Evolutionary conservation across 257 asterid genomes (phyloP), one percentile per base, ranked within the genome.

Genomic region (Solanum chmielewskii): DNA sequence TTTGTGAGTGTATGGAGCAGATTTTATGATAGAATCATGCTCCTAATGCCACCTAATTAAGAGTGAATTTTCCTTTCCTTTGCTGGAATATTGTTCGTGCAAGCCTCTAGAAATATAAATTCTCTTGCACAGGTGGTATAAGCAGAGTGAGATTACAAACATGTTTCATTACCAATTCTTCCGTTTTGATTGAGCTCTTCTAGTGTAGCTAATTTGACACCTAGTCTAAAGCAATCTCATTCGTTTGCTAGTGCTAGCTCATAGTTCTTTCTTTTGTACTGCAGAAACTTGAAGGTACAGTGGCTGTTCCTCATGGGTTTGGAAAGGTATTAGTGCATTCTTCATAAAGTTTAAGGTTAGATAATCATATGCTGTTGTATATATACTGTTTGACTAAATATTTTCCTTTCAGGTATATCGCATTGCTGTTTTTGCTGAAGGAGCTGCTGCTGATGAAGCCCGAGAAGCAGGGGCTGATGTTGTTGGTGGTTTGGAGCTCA

Each of bases 361-460:
- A 37, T 14, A 75, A 56, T 82, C 82, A 80, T 83, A 45, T 87
- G 80, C 88, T 87, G 87, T 86, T 75, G 9, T 76, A 87, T 35
- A 74, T 83, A 69, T 83, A 62, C 20, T 87, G 64, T 85, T 89
- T 90, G 87, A 91, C 91, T 49, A 86, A 70, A 84, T 37, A 66
- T 62, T 87, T 86, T 64, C 83, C 74, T 88, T 60, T 88, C 91
- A 97, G 99, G 91, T 93, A 83, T 92, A 90, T 87, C 90, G 94
- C 45, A 96, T 97, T 87, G 96, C 96, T 92, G 99, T 93, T 86
- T 97, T 97, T 92, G 99, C 99, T 73, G 99, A 97, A 92, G 99
- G 99, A 90, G 94, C 97, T 90, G 96, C 95, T 85, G 99, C 98
- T 87, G 98, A 92, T 87, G 98, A 97, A 89, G 99, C 99, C 83